Evolutionary conservation across 192 early-diverging fungal species (phyloP).

Genomic region (Backusella mclennaniae): DNA sequence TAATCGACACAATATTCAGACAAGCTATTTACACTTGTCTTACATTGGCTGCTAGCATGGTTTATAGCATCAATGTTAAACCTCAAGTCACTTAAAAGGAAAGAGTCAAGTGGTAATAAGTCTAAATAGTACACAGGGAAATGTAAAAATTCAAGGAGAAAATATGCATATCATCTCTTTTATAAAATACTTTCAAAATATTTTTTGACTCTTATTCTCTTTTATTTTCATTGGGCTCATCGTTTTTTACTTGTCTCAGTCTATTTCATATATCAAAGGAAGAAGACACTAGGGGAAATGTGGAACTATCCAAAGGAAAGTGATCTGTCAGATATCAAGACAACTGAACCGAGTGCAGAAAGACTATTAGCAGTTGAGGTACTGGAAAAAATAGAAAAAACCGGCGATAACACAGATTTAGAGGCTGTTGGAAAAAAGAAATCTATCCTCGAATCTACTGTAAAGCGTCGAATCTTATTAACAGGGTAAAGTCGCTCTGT

Average conservation of each 20-base stretch:
- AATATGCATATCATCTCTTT: not conserved
- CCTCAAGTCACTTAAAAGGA: too few relatives aligned
- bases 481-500: not conserved
- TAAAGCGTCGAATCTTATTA: not conserved
- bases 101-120: not conserved
- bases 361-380: not conserved
- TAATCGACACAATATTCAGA: too few relatives aligned
- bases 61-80: too few relatives aligned
- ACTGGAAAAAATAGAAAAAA: not conserved
- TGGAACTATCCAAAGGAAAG: not conserved
- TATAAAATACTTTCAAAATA: not conserved
- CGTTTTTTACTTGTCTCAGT: not conserved
- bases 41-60: too few relatives aligned
- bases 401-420: not conserved
- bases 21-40: too few relatives aligned
- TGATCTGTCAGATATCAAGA: not conserved
- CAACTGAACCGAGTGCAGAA: not conserved
- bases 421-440: not conserved
- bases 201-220: not conserved
- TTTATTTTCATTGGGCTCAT: not conserved
- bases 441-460: not conserved
- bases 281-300: not conserved
- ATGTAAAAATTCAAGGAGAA: not conserved
- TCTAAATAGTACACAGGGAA: not conserved
- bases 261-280: not conserved